These are phyloP conservation scores for Arctium lappa DNA, from an alignment of 129 eudicot species.

Conservation along the genomic window DNA sequence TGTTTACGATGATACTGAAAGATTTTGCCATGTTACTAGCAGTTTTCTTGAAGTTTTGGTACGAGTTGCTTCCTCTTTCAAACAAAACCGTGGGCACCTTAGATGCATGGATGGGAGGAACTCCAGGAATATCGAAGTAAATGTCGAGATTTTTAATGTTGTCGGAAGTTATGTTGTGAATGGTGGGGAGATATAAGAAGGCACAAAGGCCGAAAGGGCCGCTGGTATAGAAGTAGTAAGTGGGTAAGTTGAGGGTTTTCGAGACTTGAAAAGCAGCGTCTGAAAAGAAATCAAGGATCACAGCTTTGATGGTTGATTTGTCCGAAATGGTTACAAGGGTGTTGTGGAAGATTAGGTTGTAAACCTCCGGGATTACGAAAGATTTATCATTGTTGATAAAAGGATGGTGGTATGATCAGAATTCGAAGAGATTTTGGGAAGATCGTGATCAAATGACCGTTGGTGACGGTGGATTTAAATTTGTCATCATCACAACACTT, in stretches of 20 bases:
- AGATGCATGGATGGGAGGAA: conserved; percentile 42
- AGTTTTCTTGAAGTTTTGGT: conserved; percentile 29
- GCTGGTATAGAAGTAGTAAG: conserved; percentile 52
- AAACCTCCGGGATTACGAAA: conserved; percentile 42
- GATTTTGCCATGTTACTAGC: conserved; percentile 30
- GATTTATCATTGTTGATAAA: too few relatives aligned
- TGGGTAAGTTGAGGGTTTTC: conserved; percentile 35
- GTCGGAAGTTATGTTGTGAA: conserved; percentile 16
- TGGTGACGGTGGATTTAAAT: conserved; percentile 9
- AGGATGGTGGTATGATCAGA: conserved; percentile 16
- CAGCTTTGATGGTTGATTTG: conserved; percentile 38
- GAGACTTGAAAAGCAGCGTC: conserved; percentile 44
- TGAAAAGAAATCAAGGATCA: conserved; percentile 64
- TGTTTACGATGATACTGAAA: conserved; percentile 41
- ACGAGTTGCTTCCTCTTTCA: conserved; percentile 9
- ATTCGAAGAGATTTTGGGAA: conserved; percentile 43
- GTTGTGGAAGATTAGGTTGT: conserved; percentile 33
- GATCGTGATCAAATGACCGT: conserved; percentile 21
- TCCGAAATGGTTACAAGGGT: conserved; percentile 42
- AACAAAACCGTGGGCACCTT: conserved; percentile 19
- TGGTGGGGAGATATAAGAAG: conserved; percentile 35
- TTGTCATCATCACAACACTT: conserved; percentile 22
- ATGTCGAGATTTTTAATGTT: conserved; percentile 25
- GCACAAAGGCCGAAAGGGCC: conserved; percentile 35
- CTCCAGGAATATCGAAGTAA: conserved; percentile 44